Percentiles rank a stretch among this genome's conserved stretches.
Conservation (phyloP, 2,329 filamentous ascomycete genomes). For the Aureobasidium sp. region DNA sequence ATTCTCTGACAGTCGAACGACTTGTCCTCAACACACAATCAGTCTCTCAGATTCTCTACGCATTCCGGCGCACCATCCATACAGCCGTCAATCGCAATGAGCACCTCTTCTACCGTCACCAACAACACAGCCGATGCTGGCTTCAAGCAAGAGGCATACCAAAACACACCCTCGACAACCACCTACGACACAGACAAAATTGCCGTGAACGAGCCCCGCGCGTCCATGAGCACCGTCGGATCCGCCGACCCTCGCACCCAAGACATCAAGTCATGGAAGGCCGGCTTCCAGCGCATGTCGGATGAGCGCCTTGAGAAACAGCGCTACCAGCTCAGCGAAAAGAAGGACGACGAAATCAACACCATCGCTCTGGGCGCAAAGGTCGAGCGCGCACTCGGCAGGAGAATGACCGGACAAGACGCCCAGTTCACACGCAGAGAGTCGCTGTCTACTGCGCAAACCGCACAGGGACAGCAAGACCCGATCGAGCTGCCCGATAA, state of each 20-base stretch:
- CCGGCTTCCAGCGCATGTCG: slow-evolving; percentile 77
- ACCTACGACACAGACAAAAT: slow-evolving; percentile 25
- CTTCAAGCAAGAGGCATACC: slow-evolving; percentile 9
- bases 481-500: slow-evolving; percentile 10
- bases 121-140: slow-evolving; percentile 21
- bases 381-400: slow-evolving; percentile 76
- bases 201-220: slow-evolving; percentile 17
- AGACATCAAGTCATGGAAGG: slow-evolving; percentile 69
- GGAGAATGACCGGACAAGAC: slow-evolving; percentile 83
- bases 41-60: slow-evolving; percentile 42
- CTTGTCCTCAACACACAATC: slow-evolving; percentile 20
- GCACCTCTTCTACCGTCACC: slow-evolving; percentile 23
- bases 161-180: not conserved
- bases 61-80: slow-evolving; percentile 46
- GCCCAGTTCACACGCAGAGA: slow-evolving; percentile 64
- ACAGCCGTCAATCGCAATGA: slow-evolving; percentile 42
- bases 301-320: slow-evolving; percentile 79
- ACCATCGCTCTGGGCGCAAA: slow-evolving; percentile 87
- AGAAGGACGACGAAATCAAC: slow-evolving; percentile 74
- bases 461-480: slow-evolving; percentile 26
- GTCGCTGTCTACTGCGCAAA: not conserved
- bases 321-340: slow-evolving; percentile 68
- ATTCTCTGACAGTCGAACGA: not conserved
- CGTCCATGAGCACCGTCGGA: slow-evolving; percentile 25
- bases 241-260: slow-evolving; percentile 45